Conservation (phyloP, 345 rosid genomes). For the Euphorbia peplus region DNA sequence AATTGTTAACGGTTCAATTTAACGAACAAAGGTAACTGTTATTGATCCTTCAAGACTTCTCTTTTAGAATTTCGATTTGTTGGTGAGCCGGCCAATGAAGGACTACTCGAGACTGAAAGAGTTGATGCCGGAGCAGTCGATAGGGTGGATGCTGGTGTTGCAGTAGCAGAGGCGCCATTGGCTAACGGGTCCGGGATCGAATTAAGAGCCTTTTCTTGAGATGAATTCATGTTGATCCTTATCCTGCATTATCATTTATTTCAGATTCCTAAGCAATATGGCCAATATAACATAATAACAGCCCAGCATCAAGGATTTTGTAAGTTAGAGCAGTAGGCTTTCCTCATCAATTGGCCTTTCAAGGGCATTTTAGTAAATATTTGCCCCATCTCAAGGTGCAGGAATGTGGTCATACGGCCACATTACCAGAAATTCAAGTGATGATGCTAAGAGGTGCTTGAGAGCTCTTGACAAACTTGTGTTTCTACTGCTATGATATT, state of each 20-base stretch:
- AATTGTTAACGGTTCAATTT: constrained; percentile 6
- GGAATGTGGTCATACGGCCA: too few relatives aligned
- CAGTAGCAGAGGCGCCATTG: constrained; percentile 22
- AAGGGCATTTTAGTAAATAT: not conserved
- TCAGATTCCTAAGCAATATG: not conserved
- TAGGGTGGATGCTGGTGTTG: constrained; percentile 22
- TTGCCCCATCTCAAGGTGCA: not conserved
- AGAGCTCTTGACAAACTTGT: not conserved
- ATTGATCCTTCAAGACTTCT: constrained; percentile 20
- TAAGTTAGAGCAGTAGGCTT: not conserved
- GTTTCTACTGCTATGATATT: too few relatives aligned
- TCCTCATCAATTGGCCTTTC: not conserved
- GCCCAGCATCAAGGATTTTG: not conserved
- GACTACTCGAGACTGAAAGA: constrained; percentile 16
- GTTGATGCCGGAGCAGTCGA: constrained; percentile 20
- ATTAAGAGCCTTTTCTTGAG: constrained; percentile 45
- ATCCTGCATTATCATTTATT: constrained; percentile 48
- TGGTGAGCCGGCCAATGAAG: constrained; percentile 23
- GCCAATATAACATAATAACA: not conserved
- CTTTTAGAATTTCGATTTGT: constrained; percentile 12
- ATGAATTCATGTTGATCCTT: constrained; percentile 72
- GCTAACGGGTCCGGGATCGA: constrained; percentile 37
- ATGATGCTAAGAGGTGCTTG: not conserved
- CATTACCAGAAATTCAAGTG: too few relatives aligned
- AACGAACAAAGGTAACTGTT: constrained; percentile 6